Evolutionary conservation across 768 basidiomycete genomes (phyloP), one percentile per base, ranked within the genome.

Genomic region (Trametes cingulata): DNA sequence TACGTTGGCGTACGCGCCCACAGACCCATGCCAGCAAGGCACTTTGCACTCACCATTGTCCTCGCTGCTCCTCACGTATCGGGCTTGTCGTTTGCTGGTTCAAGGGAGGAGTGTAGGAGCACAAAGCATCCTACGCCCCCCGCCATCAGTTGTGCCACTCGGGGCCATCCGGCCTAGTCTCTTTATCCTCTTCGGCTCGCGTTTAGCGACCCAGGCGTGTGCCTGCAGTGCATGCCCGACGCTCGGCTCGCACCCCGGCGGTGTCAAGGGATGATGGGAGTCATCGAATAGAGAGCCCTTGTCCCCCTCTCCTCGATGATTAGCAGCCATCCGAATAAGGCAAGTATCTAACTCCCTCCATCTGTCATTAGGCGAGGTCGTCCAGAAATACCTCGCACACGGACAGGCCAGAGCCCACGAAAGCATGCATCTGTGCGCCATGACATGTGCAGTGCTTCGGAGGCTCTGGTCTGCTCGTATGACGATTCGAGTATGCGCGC

Each of bases 81-180:
- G 13, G n/a, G 39, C 24, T 19, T 22, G n/a, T 49, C 59, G 39
- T 40, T 22, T 24, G 46, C 19, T 49, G 46, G 24, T 33, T 40
- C 22, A 35, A 56, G 46, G 25, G 48, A 46, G 49, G 24, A 27
- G 19, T 52, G 58, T 13, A 20, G 17, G 58, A 36, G 35, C 42
- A 59, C 58, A 59, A 52, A 47, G 51, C 24, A 59, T 19, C 12
- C 39, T 3, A 33, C 35, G 14, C 39, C 41, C 22, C 6, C 45
- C 24, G 15, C 45, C 58, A 59, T 59, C 58, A 59, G 17, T 36
- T 59, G 58, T 59, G 58, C 58, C 58, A 59, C 58, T 59, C 58
- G 50, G 58, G 20, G 35, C 36, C 43, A 40, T 19, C 51, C 58
- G 58, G 43, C 48, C 51, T 27, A 25, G 42, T 17, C 20, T 25